These are phyloP conservation scores for Senecio squalidus DNA, from an alignment of 140 eudicot genomes.

Conservation along the genomic window DNA sequence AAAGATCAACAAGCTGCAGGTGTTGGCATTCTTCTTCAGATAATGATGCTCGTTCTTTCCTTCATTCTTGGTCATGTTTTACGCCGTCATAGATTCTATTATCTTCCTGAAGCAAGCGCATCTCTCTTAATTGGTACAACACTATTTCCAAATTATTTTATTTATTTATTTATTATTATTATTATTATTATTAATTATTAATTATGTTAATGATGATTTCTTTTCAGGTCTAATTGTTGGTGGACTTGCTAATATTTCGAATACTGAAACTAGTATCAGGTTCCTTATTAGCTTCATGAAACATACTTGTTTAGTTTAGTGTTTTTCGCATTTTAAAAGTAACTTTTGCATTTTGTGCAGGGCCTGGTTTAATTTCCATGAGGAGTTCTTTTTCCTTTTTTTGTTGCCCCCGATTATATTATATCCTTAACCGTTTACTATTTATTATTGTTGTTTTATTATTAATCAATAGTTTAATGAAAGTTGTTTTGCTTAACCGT, in stretches of 20 bases:
- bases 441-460: conserved; percentile 1
- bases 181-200: neutral
- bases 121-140: conserved; percentile 77
- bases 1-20: conserved; percentile 99
- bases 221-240: conserved; percentile 82
- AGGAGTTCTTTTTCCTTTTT: conserved; percentile 93
- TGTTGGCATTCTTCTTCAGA: conserved; percentile 91
- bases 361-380: conserved; percentile 97
- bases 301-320: neutral
- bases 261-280: conserved; percentile 92
- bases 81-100: conserved; percentile 86
- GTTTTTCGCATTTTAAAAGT: neutral
- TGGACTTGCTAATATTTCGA: conserved; percentile 82
- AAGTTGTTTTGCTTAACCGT: conserved; percentile 60
- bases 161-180: neutral
- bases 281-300: neutral
- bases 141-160: neutral
- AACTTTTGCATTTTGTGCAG: conserved; percentile 31
- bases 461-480: neutral
- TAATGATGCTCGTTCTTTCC: conserved; percentile 97
- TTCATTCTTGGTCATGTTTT: conserved; percentile 96
- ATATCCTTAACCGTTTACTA: conserved; percentile 53
- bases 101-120: conserved; percentile 98
- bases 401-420: conserved; percentile 96
- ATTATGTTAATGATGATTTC: neutral